Percentiles rank a stretch among this genome's conserved stretches.
Conservation (phyloP, 2,329 filamentous ascomycete genomes). For the Sporothrix phasma region DNA sequence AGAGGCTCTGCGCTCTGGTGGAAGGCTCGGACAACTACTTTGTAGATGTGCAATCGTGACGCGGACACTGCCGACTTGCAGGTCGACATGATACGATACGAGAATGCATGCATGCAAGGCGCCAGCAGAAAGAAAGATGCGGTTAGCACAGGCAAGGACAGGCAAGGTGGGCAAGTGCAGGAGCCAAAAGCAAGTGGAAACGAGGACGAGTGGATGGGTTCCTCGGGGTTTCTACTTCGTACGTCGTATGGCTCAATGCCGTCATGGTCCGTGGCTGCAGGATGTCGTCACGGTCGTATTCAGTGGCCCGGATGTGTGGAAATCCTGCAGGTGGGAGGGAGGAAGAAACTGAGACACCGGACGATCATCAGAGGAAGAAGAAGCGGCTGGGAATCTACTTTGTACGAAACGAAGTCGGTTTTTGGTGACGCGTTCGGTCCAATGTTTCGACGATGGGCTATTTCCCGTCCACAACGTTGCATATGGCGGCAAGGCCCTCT, state of each 20-base stretch:
- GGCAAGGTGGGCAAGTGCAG: no score
- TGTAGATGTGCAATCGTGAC: not conserved
- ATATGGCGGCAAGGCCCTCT: not conserved
- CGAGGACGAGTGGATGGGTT: not conserved
- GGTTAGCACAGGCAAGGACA: no score
- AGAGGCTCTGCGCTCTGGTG: not conserved
- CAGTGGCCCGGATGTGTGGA: not conserved
- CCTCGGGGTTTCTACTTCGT: no score
- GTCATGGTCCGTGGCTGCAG: not conserved
- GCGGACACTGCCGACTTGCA: not conserved
- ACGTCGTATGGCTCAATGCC: no score
- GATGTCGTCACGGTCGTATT: not conserved
- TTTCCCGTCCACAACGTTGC: slow-evolving; percentile 8
- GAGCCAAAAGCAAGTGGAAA: not conserved
- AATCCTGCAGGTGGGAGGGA: not conserved
- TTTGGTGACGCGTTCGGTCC: no score
- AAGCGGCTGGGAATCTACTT: no score
- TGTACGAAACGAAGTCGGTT: no score
- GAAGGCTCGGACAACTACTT: not conserved
- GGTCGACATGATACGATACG: not conserved
- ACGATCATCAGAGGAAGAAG: not conserved
- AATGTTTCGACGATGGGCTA: not conserved
- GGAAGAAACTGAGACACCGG: not conserved
- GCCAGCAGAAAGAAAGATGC: not conserved
- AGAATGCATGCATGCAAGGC: not conserved